A percentile compares a stretch with the other conserved stretches of the same genome.
These are phyloP conservation scores for Fusarium hainanense DNA, from an alignment of 2,329 filamentous ascomycete genomes.

Conservation along the genomic window DNA sequence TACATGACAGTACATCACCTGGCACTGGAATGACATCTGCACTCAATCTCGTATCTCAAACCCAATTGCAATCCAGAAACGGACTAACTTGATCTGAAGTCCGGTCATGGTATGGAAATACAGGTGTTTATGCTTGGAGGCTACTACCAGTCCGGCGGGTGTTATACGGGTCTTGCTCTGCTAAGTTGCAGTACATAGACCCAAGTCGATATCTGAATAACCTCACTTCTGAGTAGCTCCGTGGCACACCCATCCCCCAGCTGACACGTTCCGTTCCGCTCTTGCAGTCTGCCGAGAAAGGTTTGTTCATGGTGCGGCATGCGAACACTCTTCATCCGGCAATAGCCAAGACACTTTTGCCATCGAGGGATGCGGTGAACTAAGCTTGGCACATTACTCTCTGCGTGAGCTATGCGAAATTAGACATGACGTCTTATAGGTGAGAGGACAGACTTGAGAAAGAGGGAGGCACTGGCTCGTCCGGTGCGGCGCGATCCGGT, in stretches of 20 bases:
- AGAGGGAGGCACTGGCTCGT: conserved; percentile 17
- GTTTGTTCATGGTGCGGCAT: neutral
- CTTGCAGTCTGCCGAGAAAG: conserved; percentile 8
- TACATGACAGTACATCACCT: neutral
- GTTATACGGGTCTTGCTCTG: neutral
- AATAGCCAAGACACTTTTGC: conserved; percentile 1
- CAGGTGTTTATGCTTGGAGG: neutral
- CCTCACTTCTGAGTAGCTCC: neutral
- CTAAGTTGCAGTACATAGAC: neutral
- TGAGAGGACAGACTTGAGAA: neutral
- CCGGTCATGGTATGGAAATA: neutral
- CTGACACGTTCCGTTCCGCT: conserved; percentile 35
- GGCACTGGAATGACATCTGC: conserved; percentile 27
- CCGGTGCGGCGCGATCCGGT: conserved; percentile 36
- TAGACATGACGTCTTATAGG: conserved; percentile 7
- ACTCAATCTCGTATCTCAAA: conserved; percentile 8
- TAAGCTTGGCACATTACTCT: conserved; percentile 29
- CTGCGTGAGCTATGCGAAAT: neutral
- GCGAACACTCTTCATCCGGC: conserved; percentile 5
- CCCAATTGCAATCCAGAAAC: conserved; percentile 10
- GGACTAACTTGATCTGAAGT: neutral
- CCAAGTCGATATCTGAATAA: neutral
- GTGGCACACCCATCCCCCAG: conserved; percentile 1
- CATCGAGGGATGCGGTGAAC: conserved; percentile 18
- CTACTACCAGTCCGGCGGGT: conserved; percentile 5